Evolutionary conservation across 164 flowering plant species (phyloP), one percentile per base, ranked within the genome.

Genomic region (Stephania yunnanensis): DNA sequence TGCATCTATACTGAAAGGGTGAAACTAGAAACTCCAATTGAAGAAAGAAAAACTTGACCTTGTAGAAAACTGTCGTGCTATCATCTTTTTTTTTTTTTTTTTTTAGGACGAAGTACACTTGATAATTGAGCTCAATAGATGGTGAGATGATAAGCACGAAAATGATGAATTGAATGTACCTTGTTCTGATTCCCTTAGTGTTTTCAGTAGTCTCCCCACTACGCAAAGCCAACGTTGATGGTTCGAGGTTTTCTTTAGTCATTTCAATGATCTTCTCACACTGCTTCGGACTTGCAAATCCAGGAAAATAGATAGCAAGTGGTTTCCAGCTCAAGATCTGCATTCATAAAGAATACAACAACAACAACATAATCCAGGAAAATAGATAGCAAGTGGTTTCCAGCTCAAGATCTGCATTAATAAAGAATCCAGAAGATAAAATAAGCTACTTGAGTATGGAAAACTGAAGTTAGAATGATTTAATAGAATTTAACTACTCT

Each of bases 251-350:
- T 69, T 74, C 65, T 81, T 88, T 88, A 42, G 97, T 95, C 80
- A 83, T 85, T 68, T 81, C 73, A 22, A 93, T 85, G 69, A 95
- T 83, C 73, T 77, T 76, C 75, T 84, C 72, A 75, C 99, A 93
- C 83, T 93, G 93, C 74, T 90, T 92, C 64, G 85, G 77, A 68
- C 85, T 87, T 68, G 95, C 96, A 82, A 95, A 95, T 69, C 88
- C 84, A 8, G 98, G 98, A 71, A 87, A 95, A 82, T 91, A 89
- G 25, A 90, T 77, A 22, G 93, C 93, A 67, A 95, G 92, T 6
- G 98, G 99, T 65, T 77, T 85, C 99, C 97, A 95, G 83, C 98
- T 95, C 84, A 93, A 85, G 61, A 93, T 85, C 99, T 95, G 77
- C 78, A 78, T 20, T 74, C 73, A 65, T 25, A 44, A 2, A 42